Percentiles rank a stretch among this genome's conserved stretches.
These are phyloP conservation scores for Lotmaria passim DNA, from an alignment of 208 protist species.

Conservation along the genomic window DNA sequence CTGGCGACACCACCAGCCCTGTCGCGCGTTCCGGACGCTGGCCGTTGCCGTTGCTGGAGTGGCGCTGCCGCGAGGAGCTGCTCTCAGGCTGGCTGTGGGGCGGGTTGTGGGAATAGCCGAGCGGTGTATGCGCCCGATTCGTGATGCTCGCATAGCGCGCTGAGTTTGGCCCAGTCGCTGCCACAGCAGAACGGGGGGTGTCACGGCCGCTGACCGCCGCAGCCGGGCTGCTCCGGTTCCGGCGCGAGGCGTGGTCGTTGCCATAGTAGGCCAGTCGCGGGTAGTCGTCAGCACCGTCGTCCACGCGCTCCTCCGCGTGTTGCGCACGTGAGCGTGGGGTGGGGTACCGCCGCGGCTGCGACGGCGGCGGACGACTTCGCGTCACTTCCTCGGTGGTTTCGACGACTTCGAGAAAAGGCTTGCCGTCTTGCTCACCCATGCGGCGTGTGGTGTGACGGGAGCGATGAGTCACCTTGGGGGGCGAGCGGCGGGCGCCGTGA, in stretches of 20 bases:
- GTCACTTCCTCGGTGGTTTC: conserved; percentile 20
- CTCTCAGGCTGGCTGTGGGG: neutral
- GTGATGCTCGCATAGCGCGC: neutral
- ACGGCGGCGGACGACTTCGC: neutral
- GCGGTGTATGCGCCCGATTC: conserved; percentile 10
- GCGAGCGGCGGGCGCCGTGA: neutral
- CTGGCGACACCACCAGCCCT: conserved; percentile 18
- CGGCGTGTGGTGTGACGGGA: conserved; percentile 19
- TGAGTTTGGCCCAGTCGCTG: neutral
- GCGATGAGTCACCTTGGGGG: conserved; percentile 8
- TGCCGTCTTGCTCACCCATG: conserved; percentile 7
- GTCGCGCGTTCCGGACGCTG: neutral
- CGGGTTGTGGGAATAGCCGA: neutral
- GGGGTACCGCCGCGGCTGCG: neutral
- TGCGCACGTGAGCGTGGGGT: neutral
- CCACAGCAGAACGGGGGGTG: neutral
- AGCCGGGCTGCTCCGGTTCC: neutral
- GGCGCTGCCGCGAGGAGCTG: conserved; percentile 4
- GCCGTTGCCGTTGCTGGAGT: neutral
- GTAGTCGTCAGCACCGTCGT: neutral
- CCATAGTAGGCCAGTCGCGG: conserved; percentile 12
- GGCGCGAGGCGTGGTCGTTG: neutral
- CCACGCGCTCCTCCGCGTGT: neutral
- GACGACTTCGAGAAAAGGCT: conserved; percentile 17
- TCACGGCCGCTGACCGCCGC: neutral